Evolutionary conservation across 345 rosid species (phyloP).

Genomic region (Trapa incisa): DNA sequence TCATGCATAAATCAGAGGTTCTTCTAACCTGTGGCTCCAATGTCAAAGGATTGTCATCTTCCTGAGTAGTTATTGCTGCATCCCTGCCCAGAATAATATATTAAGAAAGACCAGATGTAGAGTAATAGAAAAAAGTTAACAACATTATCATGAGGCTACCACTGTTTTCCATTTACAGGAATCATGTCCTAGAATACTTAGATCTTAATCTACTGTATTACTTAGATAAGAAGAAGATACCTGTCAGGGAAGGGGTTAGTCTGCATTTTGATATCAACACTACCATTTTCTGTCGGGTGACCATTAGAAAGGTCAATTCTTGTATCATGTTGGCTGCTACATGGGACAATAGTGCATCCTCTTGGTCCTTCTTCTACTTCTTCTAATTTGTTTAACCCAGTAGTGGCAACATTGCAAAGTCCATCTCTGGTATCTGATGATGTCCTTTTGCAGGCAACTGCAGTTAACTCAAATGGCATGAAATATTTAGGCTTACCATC

Average conservation of each 20-base stretch:
- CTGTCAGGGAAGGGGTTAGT: not conserved
- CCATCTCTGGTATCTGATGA: slow-evolving; percentile 8
- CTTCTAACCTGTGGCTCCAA: slow-evolving; percentile 7
- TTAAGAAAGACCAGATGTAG: not conserved
- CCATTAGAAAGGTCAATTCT: slow-evolving; percentile 5
- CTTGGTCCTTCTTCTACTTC: slow-evolving; percentile 2
- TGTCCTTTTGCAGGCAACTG: not conserved
- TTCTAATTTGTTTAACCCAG: slow-evolving; percentile 7
- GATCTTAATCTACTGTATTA: not conserved
- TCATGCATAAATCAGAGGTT: slow-evolving; percentile 13
- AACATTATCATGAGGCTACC: not conserved
- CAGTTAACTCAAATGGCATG: not conserved
- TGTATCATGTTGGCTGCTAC: slow-evolving; percentile 1
- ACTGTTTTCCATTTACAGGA: not conserved
- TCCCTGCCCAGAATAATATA: not conserved
- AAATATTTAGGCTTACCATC: not conserved
- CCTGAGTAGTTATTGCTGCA: not conserved
- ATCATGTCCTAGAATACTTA: not conserved
- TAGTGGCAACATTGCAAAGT: slow-evolving; percentile 1
- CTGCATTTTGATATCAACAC: not conserved
- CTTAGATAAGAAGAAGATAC: not conserved
- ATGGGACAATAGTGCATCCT: slow-evolving; percentile 7
- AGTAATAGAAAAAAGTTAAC: not conserved
- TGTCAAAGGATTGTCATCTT: slow-evolving; percentile 2
- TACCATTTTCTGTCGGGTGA: slow-evolving; percentile 6